phyloP scores from a whole-genome alignment of 202 grass and related monocot species.

The Zoysia matrella region DNA sequence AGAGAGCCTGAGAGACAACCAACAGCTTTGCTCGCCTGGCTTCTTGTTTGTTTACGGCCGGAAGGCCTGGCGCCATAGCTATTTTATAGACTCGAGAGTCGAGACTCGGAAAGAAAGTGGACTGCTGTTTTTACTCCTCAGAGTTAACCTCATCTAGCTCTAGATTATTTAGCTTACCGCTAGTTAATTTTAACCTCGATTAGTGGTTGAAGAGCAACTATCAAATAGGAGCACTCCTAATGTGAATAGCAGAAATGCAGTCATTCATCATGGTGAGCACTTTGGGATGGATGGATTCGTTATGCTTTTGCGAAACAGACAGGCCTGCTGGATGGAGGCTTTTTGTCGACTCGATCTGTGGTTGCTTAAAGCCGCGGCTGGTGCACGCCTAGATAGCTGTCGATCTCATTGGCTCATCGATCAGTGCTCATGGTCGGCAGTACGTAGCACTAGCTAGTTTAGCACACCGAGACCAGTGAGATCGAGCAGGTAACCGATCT shows the following conservation, averaged over 20 bases:
- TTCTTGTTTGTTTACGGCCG: background rate
- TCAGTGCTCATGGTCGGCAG: no score
- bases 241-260: background rate
- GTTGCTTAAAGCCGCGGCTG: background rate
- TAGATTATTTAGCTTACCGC: background rate
- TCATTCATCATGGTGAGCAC: background rate
- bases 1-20: no score
- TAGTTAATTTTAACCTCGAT: background rate
- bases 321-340: no score
- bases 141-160: no score
- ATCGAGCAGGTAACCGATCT: background rate
- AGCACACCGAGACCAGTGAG: background rate
- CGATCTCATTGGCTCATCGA: background rate
- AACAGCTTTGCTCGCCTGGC: background rate
- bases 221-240: background rate
- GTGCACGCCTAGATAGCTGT: background rate
- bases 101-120: background rate
- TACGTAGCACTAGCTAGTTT: background rate
- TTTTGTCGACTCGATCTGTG: background rate
- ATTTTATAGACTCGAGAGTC: conserved; percentile 12
- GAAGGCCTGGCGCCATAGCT: background rate
- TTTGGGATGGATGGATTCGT: conserved; percentile 9
- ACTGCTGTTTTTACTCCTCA: background rate
- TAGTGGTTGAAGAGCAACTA: background rate
- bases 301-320: conserved; percentile 2